Base-by-base conservation (phyloP, 257 asterid species). In the Nicotiana attenuata region DNA sequence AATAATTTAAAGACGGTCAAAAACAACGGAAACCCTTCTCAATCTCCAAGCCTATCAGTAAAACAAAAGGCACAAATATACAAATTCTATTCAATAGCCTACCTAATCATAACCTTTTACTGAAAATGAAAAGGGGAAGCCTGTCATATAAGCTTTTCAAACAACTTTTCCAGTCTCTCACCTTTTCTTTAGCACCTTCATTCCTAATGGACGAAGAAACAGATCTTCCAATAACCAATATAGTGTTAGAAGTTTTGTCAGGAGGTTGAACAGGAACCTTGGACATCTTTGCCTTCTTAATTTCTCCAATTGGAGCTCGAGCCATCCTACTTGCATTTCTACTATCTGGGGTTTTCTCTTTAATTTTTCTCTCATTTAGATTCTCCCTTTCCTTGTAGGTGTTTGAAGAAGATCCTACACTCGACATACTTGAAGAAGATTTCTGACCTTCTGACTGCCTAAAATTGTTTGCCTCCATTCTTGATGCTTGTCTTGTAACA, bases 401-500 rank as follows among this genome's bases (percentile, higher is more conserved):
- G 59, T 53, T 26, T 28, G 76, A 73, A 71, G 88, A 87, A 82
- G 88, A 89, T 26, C 88, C 87, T 17, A 85, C 79, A 80, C 90
- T 89, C 15, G 89, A 86, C 82, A 86, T 87, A 76, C 87, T 66
- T 61, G 91, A 89, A 59, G 84, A 83, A 69, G 87, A 83, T 61
- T 83, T 88, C 83, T 7, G 65, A 77, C 85, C 84, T 76, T 83
- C 90, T 16, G 86, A 82, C 67, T 82, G 81, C 68, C 69, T 83
- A 41, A 24, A 59, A 63, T 76, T 81, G 50, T 84, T 65, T 41
- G 83, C 82, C 85, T 79, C 84, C 76, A 82, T 41, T 83, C 91
- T 85, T 24, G 84, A 83, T 76, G 90, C 91, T 79, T 80, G 91
- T 83, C 90, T 83, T 57, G 87, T 86, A 80, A 83, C 92, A 79